These are phyloP conservation scores for Vitellaria paradoxa DNA, from an alignment of 179 eudicot genomes.

Conservation along the genomic window DNA sequence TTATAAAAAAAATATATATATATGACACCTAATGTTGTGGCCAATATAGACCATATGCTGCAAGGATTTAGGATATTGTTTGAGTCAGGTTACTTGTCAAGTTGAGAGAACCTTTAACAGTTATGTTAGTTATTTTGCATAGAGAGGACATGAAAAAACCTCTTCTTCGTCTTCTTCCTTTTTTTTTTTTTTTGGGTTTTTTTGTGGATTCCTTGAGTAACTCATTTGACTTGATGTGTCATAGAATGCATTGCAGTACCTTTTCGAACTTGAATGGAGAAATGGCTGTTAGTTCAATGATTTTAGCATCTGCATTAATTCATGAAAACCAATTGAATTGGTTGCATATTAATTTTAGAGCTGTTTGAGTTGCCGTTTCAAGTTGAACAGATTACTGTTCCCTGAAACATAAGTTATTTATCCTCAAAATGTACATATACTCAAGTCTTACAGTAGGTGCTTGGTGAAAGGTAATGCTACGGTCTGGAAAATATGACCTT, in stretches of 20 bases:
- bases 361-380: neutral
- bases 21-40: no score
- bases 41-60: no score
- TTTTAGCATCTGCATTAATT: neutral
- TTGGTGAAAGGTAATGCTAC: conserved; percentile 76
- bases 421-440: conserved; percentile 9
- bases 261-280: neutral
- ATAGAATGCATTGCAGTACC: neutral
- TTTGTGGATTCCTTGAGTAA: neutral
- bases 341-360: neutral
- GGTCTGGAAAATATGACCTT: conserved; percentile 68
- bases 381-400: neutral
- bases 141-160: no score
- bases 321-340: neutral
- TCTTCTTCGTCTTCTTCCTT: no score
- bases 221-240: neutral
- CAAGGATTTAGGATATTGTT: no score
- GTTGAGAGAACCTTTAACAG: no score
- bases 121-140: no score
- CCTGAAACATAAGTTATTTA: conserved; percentile 9
- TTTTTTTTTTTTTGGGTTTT: no score
- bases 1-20: no score
- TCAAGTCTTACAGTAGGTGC: conserved; percentile 28
- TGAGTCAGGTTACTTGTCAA: no score
- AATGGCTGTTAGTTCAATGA: neutral